Evolutionary conservation across 2,329 filamentous ascomycete species (phyloP).

Genomic region (Talaromyces sp.): DNA sequence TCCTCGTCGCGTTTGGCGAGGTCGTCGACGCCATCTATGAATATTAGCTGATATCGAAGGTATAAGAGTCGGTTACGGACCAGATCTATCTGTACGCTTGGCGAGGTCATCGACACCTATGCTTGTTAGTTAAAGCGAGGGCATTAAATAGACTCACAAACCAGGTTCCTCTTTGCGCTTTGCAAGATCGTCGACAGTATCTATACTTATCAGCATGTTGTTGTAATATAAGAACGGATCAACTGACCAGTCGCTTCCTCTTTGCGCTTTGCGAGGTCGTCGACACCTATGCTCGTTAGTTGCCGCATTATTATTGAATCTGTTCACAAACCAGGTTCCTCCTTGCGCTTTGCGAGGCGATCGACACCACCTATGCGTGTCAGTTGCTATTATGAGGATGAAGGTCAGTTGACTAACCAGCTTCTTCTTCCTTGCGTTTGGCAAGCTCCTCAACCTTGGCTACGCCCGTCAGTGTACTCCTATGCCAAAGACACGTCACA

Average conservation of each 20-base stretch:
- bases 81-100: too few relatives aligned
- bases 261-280: neutral
- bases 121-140: too few relatives aligned
- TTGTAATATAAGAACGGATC: too few relatives aligned
- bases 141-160: neutral
- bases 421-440: neutral
- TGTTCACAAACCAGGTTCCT: too few relatives aligned
- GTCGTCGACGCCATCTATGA: neutral
- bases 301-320: too few relatives aligned
- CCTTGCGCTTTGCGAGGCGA: neutral
- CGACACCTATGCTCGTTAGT: too few relatives aligned
- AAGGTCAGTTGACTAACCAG: neutral
- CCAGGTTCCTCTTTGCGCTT: neutral
- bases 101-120: neutral
- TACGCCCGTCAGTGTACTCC: too few relatives aligned
- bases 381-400: too few relatives aligned
- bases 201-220: neutral
- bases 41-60: too few relatives aligned
- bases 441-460: neutral
- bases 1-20: neutral
- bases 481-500: too few relatives aligned
- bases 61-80: too few relatives aligned
- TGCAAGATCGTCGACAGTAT: neutral
- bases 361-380: too few relatives aligned
- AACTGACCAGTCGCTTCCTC: neutral